These are phyloP conservation scores for Marasmius oreades DNA, from an alignment of 1,284 basidiomycete species.

Conservation along the genomic window DNA sequence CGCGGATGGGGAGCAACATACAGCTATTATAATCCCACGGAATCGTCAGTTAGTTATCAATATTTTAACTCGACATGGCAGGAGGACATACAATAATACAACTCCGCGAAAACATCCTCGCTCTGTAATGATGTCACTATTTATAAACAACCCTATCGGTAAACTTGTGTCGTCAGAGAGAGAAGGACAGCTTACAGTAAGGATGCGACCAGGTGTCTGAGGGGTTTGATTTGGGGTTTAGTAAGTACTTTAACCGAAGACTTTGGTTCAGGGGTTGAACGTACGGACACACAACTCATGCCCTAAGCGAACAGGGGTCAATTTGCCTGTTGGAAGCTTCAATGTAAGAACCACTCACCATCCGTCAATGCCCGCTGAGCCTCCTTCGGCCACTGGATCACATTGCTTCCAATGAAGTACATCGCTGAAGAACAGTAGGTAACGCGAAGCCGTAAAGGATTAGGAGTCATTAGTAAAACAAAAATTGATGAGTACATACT, in stretches of 20 bases:
- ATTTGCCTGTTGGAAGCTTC: neutral
- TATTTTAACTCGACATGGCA: neutral
- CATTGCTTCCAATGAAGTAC: slow-evolving; percentile 80
- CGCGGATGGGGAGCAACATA: neutral
- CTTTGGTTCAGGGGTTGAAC: slow-evolving; percentile 20
- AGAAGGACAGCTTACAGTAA: slow-evolving; percentile 38
- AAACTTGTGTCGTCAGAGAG: neutral
- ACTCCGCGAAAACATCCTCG: slow-evolving; percentile 74
- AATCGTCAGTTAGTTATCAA: neutral
- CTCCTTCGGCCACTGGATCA: slow-evolving; percentile 68
- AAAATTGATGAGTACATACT: slow-evolving; percentile 50
- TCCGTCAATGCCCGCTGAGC: slow-evolving; percentile 62
- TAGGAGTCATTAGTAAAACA: neutral
- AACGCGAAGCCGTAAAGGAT: neutral
- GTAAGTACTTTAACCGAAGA: neutral
- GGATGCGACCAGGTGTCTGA: slow-evolving; percentile 58
- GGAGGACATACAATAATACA: slow-evolving; percentile 63
- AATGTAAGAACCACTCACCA: slow-evolving; percentile 24
- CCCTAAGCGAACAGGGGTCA: slow-evolving; percentile 26
- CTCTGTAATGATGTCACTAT: slow-evolving; percentile 69
- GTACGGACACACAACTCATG: slow-evolving; percentile 60
- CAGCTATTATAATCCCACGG: slow-evolving; percentile 5
- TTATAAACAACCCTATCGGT: neutral
- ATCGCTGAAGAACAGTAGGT: slow-evolving; percentile 35
- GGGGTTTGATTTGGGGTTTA: neutral